These are phyloP conservation scores for Eruca vesicaria DNA, from an alignment of 441 rosid genomes.

Conservation along the genomic window DNA sequence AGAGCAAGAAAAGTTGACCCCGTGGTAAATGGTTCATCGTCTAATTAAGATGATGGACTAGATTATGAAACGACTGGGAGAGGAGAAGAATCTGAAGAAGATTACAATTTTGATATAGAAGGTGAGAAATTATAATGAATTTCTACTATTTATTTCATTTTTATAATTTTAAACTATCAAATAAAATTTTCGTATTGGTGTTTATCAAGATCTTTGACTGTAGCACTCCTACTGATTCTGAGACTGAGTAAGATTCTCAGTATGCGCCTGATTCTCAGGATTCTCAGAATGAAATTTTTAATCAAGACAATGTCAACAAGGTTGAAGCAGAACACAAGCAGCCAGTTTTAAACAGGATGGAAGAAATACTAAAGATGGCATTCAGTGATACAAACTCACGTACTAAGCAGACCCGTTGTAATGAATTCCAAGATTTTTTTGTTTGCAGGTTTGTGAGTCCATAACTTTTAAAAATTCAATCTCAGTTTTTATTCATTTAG, in stretches of 20 bases:
- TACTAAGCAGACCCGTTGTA: neutral
- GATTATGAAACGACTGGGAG: neutral
- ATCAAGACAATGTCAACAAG: neutral
- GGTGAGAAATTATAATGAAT: neutral
- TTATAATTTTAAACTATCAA: no score
- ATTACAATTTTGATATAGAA: neutral
- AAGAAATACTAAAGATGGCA: neutral
- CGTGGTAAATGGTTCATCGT: no score
- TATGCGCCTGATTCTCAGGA: neutral
- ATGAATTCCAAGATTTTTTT: neutral
- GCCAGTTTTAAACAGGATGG: neutral
- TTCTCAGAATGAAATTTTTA: neutral
- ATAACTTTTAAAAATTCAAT: no score
- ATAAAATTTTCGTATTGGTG: no score
- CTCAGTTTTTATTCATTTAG: no score
- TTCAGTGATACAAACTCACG: neutral
- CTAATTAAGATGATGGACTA: no score
- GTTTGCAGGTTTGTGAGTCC: neutral
- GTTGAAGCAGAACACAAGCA: neutral
- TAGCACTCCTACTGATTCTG: neutral
- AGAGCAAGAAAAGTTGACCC: neutral
- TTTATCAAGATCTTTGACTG: neutral
- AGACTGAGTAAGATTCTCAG: no score
- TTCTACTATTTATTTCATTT: no score
- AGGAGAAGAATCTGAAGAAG: neutral